A percentile compares a stretch with the other conserved stretches of the same genome.
Evolutionary conservation across 2,329 filamentous ascomycete genomes (phyloP).

Genomic region (Aspergillus costaricaensis): DNA sequence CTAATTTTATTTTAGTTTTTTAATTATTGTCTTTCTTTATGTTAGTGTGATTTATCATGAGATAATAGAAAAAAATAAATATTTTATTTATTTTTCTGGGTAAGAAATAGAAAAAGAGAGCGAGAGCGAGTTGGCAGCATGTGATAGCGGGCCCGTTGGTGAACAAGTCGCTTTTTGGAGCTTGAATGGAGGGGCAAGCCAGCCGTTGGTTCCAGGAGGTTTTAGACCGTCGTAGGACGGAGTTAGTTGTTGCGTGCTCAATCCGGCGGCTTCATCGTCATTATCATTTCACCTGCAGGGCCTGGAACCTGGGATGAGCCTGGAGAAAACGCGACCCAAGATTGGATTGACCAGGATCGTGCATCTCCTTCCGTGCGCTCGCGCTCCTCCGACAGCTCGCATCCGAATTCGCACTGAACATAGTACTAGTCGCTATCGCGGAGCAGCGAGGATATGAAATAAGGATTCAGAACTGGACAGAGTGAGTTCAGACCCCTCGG

Average conservation of each 20-base stretch:
- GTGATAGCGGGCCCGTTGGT: constrained; percentile 23
- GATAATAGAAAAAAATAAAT: background rate
- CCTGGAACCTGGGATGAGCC: constrained; percentile 2
- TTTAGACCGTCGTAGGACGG: constrained; percentile 8
- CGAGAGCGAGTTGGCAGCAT: constrained; percentile 18
- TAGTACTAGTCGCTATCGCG: background rate
- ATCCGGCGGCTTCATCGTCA: constrained; percentile 1
- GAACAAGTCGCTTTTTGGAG: background rate
- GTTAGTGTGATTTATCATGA: constrained; percentile 11
- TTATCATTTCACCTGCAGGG: constrained; percentile 4
- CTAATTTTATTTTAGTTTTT: background rate
- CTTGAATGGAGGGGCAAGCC: constrained; percentile 5
- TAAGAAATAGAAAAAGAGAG: background rate
- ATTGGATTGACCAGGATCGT: constrained; percentile 4
- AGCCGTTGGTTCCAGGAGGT: constrained; percentile 8
- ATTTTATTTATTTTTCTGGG: constrained; percentile 5
- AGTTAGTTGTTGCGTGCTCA: background rate
- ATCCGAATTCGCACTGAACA: constrained; percentile 17
- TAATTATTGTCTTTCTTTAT: background rate
- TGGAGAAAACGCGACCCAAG: constrained; percentile 4
- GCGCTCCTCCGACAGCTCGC: constrained; percentile 12
- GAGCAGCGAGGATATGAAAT: background rate
- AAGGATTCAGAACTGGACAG: background rate
- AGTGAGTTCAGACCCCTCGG: constrained; percentile 15
- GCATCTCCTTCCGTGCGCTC: constrained; percentile 10